A percentile compares a stretch with the other conserved stretches of the same genome.
Conservation (phyloP, 768 basidiomycete genomes). For the Termitomyces sp. region DNA sequence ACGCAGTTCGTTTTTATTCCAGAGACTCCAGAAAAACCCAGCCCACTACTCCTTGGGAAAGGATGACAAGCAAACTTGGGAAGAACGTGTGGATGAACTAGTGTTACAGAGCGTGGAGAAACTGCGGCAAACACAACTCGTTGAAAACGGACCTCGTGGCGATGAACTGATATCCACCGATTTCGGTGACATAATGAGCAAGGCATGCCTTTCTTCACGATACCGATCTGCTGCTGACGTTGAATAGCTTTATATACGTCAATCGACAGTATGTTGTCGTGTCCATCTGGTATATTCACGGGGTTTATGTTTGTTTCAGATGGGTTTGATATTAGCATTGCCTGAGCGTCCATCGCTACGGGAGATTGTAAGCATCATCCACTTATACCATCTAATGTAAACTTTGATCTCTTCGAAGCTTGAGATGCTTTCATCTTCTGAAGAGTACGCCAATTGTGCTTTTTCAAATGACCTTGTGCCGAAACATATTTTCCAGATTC, state of each 20-base stretch:
- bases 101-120: slow-evolving; percentile 60
- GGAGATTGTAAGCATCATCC: slow-evolving; percentile 54
- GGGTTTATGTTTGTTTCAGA: slow-evolving; percentile 34
- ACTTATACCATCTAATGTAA: background rate
- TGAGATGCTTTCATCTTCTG: slow-evolving; percentile 56
- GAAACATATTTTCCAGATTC: slow-evolving; percentile 40
- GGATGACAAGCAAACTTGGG: slow-evolving; percentile 54
- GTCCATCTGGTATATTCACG: background rate
- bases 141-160: slow-evolving; percentile 35
- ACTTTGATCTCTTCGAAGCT: slow-evolving; percentile 34
- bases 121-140: slow-evolving; percentile 56
- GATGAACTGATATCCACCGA: slow-evolving; percentile 57
- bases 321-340: slow-evolving; percentile 59
- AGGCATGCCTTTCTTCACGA: slow-evolving; percentile 34
- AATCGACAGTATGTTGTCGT: slow-evolving; percentile 46
- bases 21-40: slow-evolving; percentile 83
- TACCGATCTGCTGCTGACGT: background rate
- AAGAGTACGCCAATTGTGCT: slow-evolving; percentile 46
- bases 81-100: slow-evolving; percentile 66
- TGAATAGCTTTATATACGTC: slow-evolving; percentile 67
- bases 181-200: slow-evolving; percentile 85
- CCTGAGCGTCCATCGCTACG: slow-evolving; percentile 49
- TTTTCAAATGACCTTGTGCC: background rate
- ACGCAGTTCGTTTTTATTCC: slow-evolving; percentile 78
- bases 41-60: slow-evolving; percentile 64